Percentiles rank a stretch among this genome's conserved stretches.
phyloP scores from a whole-genome alignment of 2,329 filamentous ascomycete species.

The Lecanoromycetidae sp. region DNA sequence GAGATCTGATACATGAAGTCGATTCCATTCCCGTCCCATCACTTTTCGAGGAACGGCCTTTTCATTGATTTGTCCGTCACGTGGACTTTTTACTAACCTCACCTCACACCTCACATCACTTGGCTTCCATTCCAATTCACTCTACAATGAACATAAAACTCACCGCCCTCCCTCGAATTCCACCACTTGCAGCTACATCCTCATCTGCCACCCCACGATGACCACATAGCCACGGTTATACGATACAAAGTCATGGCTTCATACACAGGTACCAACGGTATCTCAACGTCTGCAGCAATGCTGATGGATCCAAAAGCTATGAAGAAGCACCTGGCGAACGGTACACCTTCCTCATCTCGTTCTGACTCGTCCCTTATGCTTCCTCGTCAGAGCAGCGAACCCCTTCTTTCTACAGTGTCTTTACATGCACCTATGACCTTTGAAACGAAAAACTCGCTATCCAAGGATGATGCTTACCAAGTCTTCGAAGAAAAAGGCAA shows the following conservation, averaged over 20 bases:
- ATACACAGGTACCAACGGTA: constrained; percentile 2
- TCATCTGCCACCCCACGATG: neutral
- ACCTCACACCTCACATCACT: no score
- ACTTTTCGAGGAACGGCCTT: neutral
- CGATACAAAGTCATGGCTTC: constrained; percentile 10
- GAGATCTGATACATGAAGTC: no score
- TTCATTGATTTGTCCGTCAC: no score
- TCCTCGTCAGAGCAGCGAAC: constrained; percentile 3
- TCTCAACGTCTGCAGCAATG: constrained; percentile 29
- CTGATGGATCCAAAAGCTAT: constrained; percentile 33
- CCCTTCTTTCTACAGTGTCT: neutral
- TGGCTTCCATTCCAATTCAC: neutral
- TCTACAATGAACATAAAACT: neutral
- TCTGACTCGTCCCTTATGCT: constrained; percentile 5
- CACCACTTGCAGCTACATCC: neutral
- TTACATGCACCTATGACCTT: neutral
- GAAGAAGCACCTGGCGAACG: constrained; percentile 28
- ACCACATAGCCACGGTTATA: neutral
- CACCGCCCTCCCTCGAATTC: neutral
- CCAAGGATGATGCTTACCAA: constrained; percentile 17
- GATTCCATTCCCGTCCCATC: neutral
- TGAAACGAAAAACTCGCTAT: neutral
- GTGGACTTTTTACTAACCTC: no score
- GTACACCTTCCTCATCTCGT: constrained; percentile 19
- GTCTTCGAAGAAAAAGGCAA: constrained; percentile 5